Percentiles rank a stretch among this genome's conserved stretches.
Evolutionary conservation across 352 stramenopile species (phyloP).

Genomic region (Poterioochromonas sp.): DNA sequence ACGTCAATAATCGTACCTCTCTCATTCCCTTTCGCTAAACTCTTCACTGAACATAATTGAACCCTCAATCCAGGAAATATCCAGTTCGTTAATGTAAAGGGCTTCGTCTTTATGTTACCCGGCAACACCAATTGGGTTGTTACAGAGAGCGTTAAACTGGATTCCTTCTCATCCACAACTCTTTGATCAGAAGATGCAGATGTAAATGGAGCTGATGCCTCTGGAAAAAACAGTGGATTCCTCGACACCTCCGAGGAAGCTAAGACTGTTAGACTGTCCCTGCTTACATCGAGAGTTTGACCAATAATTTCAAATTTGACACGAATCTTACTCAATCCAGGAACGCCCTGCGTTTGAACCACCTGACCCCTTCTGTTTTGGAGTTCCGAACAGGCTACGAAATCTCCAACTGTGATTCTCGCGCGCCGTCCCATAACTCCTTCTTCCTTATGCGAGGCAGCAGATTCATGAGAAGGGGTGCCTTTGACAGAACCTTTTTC

Average conservation of each 20-base stretch:
- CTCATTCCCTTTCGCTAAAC: no score
- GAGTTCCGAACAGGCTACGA: neutral
- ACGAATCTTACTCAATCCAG: slow-evolving; percentile 55
- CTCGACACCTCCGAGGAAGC: neutral
- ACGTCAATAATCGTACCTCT: no score
- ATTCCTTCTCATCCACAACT: neutral
- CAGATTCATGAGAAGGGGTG: no score
- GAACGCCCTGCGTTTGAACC: slow-evolving; percentile 51
- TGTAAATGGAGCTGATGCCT: no score
- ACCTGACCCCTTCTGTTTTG: slow-evolving; percentile 41
- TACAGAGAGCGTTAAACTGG: no score
- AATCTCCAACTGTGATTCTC: neutral
- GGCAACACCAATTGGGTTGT: no score
- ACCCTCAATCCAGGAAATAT: neutral
- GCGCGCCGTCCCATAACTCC: no score
- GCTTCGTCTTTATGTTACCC: no score
- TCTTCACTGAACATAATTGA: neutral
- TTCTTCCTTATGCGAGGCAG: no score
- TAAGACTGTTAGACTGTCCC: neutral
- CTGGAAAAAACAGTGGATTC: neutral
- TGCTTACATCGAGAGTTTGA: slow-evolving; percentile 1
- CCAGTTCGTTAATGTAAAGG: neutral
- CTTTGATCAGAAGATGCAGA: no score
- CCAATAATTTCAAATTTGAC: slow-evolving; percentile 47
- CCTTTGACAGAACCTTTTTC: no score